Evolutionary conservation across 2,329 filamentous ascomycete genomes (phyloP).

Genomic region (Trichoderma lentiforme): DNA sequence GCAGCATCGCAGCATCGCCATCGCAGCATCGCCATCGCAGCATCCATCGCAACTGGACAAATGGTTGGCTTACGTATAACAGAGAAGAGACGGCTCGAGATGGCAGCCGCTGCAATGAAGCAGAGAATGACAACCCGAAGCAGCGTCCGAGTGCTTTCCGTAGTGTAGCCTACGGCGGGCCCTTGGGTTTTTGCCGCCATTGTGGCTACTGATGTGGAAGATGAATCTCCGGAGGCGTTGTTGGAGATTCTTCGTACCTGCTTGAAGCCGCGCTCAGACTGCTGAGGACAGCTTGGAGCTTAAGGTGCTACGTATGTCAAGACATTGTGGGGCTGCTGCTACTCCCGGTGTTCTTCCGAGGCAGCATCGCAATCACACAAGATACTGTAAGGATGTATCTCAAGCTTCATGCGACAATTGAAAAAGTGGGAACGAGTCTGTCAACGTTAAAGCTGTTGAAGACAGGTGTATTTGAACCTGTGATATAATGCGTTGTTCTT

Average conservation of each 20-base stretch:
- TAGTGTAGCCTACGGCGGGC: constrained; percentile 71
- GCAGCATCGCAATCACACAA: not conserved
- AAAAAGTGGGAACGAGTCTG: not conserved
- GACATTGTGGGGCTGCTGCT: constrained; percentile 17
- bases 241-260: constrained; percentile 32
- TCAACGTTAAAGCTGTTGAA: not conserved
- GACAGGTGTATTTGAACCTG: not conserved
- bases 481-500: not conserved
- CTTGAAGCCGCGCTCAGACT: constrained; percentile 26
- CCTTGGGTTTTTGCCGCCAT: constrained; percentile 47
- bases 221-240: constrained; percentile 29
- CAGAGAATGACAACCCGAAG: constrained; percentile 85
- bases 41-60: not conserved
- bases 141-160: constrained; percentile 77
- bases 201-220: constrained; percentile 35
- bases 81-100: constrained; percentile 93
- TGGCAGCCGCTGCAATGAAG: constrained; percentile 85
- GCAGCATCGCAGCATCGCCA: not conserved
- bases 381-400: not conserved
- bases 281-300: constrained; percentile 47
- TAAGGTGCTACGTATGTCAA: constrained; percentile 23
- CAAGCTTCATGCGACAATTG: constrained; percentile 1
- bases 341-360: constrained; percentile 18
- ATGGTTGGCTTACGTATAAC: constrained; percentile 75
- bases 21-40: not conserved